Conservation (phyloP, 2,329 filamentous ascomycete genomes). For the Stachybotrys chartarum region DNA sequence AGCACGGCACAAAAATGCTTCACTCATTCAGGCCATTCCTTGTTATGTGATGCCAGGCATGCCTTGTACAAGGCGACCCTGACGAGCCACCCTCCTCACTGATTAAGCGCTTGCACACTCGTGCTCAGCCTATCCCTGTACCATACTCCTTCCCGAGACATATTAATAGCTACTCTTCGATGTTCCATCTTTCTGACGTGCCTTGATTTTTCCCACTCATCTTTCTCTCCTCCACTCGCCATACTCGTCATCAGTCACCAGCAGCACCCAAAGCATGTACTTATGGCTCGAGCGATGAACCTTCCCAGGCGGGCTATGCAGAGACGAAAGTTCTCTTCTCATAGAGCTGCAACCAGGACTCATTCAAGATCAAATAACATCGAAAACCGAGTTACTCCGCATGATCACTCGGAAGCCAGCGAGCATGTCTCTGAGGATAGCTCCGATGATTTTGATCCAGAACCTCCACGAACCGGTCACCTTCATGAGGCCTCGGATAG, state of each 20-base stretch:
- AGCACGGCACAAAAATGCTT: too few species aligned
- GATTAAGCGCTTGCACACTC: too few species aligned
- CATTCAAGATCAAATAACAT: neutral
- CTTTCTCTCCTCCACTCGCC: neutral
- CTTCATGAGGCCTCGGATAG: neutral
- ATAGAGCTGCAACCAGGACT: neutral
- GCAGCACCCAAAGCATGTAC: neutral
- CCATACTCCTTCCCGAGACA: neutral
- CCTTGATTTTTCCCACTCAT: neutral
- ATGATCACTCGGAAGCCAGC: neutral
- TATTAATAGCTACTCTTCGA: neutral
- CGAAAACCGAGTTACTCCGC: neutral
- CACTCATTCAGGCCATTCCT: too few species aligned
- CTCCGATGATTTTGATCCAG: neutral
- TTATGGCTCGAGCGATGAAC: neutral
- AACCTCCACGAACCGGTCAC: neutral
- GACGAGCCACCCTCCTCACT: too few species aligned
- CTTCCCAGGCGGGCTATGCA: neutral
- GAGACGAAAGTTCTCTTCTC: neutral
- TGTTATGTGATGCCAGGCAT: too few species aligned
- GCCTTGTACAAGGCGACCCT: too few species aligned
- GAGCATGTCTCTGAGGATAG: neutral
- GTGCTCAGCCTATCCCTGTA: too few species aligned
- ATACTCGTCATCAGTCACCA: neutral
- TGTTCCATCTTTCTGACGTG: neutral